These are phyloP conservation scores for Agrostemma githago DNA, from an alignment of 148 eudicot species.

Conservation along the genomic window DNA sequence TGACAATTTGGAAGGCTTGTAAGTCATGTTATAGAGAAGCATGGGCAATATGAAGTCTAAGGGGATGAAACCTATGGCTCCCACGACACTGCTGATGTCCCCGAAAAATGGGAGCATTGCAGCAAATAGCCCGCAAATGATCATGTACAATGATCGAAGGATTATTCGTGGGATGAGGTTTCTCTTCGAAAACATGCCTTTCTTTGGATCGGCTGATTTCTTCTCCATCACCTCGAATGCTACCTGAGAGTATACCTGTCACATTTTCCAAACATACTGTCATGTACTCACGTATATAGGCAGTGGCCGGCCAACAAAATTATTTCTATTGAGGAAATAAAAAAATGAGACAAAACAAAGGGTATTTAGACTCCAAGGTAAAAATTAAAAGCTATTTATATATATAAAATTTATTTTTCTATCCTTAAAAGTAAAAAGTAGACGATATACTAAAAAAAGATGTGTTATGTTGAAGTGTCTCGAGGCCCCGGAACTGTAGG, in stretches of 20 bases:
- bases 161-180: conserved; percentile 74
- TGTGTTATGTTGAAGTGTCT: no score
- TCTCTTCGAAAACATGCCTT: conserved; percentile 75
- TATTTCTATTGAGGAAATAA: no score
- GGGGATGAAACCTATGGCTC: conserved; percentile 90
- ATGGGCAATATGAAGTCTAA: conserved; percentile 88
- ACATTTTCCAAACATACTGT: neutral
- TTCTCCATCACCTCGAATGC: conserved; percentile 93
- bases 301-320: no score
- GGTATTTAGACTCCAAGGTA: no score
- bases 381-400: no score
- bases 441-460: no score
- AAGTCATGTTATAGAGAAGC: conserved; percentile 86
- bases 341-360: no score
- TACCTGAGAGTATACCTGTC: conserved; percentile 92
- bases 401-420: no score
- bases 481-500: no score
- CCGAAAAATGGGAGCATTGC: conserved; percentile 96
- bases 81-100: conserved; percentile 74
- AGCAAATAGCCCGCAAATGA: conserved; percentile 74
- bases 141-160: conserved; percentile 64
- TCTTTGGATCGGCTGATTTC: conserved; percentile 70
- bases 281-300: neutral
- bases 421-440: no score
- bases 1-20: conserved; percentile 53